Percentiles rank a stretch among this genome's conserved stretches.
Evolutionary conservation across 768 basidiomycete species (phyloP).

Genomic region (Mrakia blollopis): DNA sequence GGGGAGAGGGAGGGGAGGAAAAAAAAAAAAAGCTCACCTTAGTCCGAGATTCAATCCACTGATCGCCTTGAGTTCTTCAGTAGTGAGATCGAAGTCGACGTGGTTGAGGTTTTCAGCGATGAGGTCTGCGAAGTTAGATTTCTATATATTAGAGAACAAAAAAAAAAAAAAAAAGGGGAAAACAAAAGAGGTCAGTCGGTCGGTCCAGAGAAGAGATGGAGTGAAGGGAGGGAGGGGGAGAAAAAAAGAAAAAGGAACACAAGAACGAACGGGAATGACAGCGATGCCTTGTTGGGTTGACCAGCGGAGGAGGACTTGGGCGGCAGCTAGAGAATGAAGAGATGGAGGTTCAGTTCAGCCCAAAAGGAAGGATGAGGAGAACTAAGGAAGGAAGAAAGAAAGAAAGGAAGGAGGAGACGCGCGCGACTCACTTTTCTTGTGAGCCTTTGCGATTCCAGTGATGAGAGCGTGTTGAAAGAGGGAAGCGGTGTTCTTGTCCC

Average conservation of each 20-base stretch:
- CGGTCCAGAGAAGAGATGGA: too few relatives aligned
- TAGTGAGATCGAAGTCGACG: constrained; percentile 52
- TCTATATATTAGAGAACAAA: constrained; percentile 39
- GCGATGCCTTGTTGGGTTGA: constrained; percentile 67
- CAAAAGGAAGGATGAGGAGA: too few relatives aligned
- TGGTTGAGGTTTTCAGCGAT: constrained; percentile 55
- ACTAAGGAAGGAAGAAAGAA: too few relatives aligned
- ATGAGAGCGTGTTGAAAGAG: constrained; percentile 32
- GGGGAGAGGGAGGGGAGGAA: too few relatives aligned
- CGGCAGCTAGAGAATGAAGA: constrained; percentile 39
- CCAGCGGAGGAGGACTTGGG: constrained; percentile 74
- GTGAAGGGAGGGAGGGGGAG: background rate
- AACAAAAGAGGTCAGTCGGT: too few relatives aligned
- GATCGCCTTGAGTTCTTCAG: constrained; percentile 59
- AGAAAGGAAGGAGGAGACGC: too few relatives aligned
- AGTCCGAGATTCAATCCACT: constrained; percentile 52
- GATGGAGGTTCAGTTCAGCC: too few relatives aligned
- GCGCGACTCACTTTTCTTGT: constrained; percentile 35
- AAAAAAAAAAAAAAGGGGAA: too few relatives aligned
- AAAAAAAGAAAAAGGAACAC: too few relatives aligned
- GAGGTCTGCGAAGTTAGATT: constrained; percentile 54
- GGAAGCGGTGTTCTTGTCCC: constrained; percentile 49
- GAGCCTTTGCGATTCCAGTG: constrained; percentile 28
- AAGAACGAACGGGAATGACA: constrained; percentile 54
- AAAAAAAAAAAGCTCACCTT: background rate